A percentile compares a stretch with the other conserved stretches of the same genome.
Conservation (phyloP, 345 rosid species). For the Trapa incisa region DNA sequence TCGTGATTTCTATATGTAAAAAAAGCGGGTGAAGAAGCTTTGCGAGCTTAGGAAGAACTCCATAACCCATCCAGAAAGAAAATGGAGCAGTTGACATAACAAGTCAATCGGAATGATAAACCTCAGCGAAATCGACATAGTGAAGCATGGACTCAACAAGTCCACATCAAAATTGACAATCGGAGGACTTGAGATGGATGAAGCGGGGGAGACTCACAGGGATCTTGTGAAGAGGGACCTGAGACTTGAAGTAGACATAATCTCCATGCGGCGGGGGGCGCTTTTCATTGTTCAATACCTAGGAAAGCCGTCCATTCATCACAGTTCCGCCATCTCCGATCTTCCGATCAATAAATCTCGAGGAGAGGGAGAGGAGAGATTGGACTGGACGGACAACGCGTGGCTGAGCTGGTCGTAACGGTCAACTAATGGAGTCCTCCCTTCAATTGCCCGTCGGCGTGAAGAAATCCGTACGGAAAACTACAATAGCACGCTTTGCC, state of each 20-base stretch:
- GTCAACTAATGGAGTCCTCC: slow-evolving; percentile 1
- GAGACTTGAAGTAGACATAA: slow-evolving; percentile 95
- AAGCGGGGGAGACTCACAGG: slow-evolving; percentile 36
- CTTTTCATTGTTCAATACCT: slow-evolving; percentile 59
- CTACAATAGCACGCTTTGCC: not conserved
- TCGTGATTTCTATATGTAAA: too few relatives aligned
- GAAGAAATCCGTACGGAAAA: too few relatives aligned
- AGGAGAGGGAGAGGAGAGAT: not conserved
- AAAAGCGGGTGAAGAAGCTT: not conserved
- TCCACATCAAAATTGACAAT: slow-evolving; percentile 1
- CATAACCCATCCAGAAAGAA: not conserved
- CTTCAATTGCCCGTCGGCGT: not conserved
- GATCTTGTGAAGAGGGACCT: slow-evolving; percentile 99
- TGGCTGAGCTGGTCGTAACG: not conserved
- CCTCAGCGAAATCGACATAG: too few relatives aligned
- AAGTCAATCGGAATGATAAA: slow-evolving; percentile 4
- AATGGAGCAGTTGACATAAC: not conserved
- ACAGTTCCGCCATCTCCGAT: slow-evolving; percentile 5
- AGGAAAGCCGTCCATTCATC: slow-evolving; percentile 1
- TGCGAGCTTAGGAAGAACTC: not conserved
- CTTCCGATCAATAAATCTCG: not conserved
- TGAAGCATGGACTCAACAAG: not conserved
- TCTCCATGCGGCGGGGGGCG: slow-evolving; percentile 99
- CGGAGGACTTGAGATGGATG: slow-evolving; percentile 1
- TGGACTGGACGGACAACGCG: not conserved